Conservation (phyloP, 768 basidiomycete species). For the Xerocomellus chrysenteron region DNA sequence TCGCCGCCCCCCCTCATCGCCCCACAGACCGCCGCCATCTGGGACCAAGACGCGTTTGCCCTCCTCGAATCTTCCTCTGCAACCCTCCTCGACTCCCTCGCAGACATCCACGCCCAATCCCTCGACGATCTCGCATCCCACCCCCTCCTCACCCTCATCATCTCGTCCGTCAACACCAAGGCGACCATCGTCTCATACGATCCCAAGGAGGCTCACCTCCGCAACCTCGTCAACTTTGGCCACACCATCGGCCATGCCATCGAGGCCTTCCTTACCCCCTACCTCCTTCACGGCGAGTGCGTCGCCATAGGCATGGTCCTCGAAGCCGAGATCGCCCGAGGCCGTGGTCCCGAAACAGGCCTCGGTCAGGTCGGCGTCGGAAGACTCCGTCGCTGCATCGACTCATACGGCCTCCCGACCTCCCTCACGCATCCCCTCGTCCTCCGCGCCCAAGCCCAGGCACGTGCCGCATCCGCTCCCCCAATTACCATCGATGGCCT, state of each 20-base stretch:
- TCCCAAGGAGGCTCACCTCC: slow-evolving; percentile 93
- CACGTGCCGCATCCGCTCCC: slow-evolving; percentile 19
- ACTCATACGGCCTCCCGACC: slow-evolving; percentile 88
- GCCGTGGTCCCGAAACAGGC: slow-evolving; percentile 59
- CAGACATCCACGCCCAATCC: slow-evolving; percentile 45
- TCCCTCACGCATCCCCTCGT: slow-evolving; percentile 73
- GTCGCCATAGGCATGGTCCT: slow-evolving; percentile 95
- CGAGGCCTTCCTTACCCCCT: slow-evolving; percentile 91
- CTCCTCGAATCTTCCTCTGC: slow-evolving; percentile 82
- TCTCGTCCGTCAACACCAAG: slow-evolving; percentile 92
- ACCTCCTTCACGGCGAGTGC: slow-evolving; percentile 95
- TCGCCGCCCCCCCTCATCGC: background rate
- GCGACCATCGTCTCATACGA: slow-evolving; percentile 96
- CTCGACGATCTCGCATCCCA: slow-evolving; percentile 75
- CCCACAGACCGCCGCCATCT: slow-evolving; percentile 93
- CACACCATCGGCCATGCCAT: slow-evolving; percentile 99
- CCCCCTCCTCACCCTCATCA: slow-evolving; percentile 89
- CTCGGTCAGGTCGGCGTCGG: slow-evolving; percentile 92
- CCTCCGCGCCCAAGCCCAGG: slow-evolving; percentile 38
- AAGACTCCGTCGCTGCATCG: slow-evolving; percentile 81
- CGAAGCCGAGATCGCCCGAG: slow-evolving; percentile 90
- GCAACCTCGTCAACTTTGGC: slow-evolving; percentile 98
- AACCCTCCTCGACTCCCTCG: slow-evolving; percentile 85
- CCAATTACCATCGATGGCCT: slow-evolving; percentile 67
- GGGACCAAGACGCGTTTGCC: slow-evolving; percentile 88